Conservation (phyloP, 1,284 basidiomycete genomes). For the Malassezia furfur region DNA sequence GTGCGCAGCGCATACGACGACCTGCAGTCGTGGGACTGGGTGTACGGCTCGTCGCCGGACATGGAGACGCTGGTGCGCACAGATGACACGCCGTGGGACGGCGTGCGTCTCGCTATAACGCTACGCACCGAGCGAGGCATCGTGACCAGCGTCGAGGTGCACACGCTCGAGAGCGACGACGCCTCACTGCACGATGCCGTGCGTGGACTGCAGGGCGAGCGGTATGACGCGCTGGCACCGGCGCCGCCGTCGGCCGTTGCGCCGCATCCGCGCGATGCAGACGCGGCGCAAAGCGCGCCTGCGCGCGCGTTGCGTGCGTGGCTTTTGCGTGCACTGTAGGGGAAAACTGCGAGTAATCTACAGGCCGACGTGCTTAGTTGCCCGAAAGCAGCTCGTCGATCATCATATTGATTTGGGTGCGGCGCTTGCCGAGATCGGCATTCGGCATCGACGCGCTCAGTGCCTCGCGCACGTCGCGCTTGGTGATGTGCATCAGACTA, state of each 20-base stretch:
- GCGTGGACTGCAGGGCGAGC: not conserved
- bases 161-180: not conserved
- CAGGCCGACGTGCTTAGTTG: not conserved
- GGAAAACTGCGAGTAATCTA: not conserved
- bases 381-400: constrained; percentile 43
- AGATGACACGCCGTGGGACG: not conserved
- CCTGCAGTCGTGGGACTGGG: constrained; percentile 78
- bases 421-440: constrained; percentile 30
- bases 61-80: constrained; percentile 51
- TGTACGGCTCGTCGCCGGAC: constrained; percentile 85
- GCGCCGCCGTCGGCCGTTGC: constrained; percentile 9
- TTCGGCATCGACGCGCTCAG: constrained; percentile 42
- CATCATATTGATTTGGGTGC: constrained; percentile 39
- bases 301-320: not conserved
- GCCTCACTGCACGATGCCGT: not conserved
- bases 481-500: constrained; percentile 43
- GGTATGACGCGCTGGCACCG: constrained; percentile 11
- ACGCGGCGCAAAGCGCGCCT: not conserved
- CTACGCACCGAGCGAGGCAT: not conserved
- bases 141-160: not conserved
- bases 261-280: not conserved
- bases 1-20: constrained; percentile 25
- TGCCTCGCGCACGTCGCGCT: constrained; percentile 41
- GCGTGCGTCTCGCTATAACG: not conserved
- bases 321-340: constrained; percentile 5